A percentile compares a stretch with the other conserved stretches of the same genome.
phyloP scores from a whole-genome alignment of 768 basidiomycete species.

The Krasilnikovozyma curviuscula region DNA sequence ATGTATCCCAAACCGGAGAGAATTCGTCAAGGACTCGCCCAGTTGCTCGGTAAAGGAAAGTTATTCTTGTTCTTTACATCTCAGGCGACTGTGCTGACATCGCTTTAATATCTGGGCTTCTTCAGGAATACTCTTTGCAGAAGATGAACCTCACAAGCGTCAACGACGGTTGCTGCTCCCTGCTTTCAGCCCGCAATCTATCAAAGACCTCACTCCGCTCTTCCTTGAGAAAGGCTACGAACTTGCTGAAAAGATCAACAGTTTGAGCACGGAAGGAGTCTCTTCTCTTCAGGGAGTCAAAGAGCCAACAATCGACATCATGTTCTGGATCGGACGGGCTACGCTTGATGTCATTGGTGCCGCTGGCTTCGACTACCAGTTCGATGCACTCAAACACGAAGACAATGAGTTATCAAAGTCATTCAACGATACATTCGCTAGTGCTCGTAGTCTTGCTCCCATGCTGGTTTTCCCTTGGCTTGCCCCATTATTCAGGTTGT shows the following conservation, averaged over 20 bases:
- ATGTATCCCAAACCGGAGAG: not conserved
- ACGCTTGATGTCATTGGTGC: conserved; percentile 63
- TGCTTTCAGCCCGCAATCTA: not conserved
- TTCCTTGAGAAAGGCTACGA: conserved; percentile 40
- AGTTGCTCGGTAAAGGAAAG: conserved; percentile 7
- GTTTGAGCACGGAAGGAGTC: not conserved
- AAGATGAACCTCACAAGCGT: conserved; percentile 7
- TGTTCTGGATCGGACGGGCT: conserved; percentile 44
- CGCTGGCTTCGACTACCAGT: conserved; percentile 26
- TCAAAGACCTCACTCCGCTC: conserved; percentile 33
- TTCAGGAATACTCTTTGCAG: not conserved
- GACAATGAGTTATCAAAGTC: conserved; percentile 4
- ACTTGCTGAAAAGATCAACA: not conserved
- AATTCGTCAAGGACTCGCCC: not conserved
- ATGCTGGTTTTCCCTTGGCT: not conserved
- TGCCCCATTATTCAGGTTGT: not conserved
- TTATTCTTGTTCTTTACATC: too few relatives aligned
- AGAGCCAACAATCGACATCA: conserved; percentile 34
- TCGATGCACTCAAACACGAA: not conserved
- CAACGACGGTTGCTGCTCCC: conserved; percentile 6
- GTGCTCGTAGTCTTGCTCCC: not conserved
- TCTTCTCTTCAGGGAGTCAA: not conserved
- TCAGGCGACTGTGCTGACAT: too few relatives aligned
- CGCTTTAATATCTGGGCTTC: too few relatives aligned
- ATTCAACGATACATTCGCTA: conserved; percentile 23